Conservation (phyloP, 2,329 filamentous ascomycete species). For the Colletotrichum sp. region DNA sequence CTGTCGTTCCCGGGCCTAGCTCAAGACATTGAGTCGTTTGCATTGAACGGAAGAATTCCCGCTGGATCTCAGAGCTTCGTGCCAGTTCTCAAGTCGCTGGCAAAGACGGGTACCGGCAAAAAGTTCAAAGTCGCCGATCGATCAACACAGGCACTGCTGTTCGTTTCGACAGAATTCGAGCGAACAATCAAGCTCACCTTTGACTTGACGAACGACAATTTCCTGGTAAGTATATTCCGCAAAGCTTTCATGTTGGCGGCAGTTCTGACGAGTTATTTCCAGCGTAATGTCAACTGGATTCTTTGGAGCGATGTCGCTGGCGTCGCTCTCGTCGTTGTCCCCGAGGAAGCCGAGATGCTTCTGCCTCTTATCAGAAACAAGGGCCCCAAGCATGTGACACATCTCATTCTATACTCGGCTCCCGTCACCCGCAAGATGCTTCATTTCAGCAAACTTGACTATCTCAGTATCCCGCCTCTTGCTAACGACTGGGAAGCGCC, state of each 20-base stretch:
- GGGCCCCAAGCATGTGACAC: constrained; percentile 38
- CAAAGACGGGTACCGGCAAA: constrained; percentile 34
- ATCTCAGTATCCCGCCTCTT: constrained; percentile 55
- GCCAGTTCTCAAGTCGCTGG: constrained; percentile 46
- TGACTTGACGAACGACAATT: constrained; percentile 34
- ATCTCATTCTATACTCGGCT: constrained; percentile 63
- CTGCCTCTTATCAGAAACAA: constrained; percentile 46
- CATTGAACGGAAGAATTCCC: constrained; percentile 45
- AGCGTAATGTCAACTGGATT: constrained; percentile 64
- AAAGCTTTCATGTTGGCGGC: neutral
- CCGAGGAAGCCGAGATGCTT: constrained; percentile 66
- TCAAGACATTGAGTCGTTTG: constrained; percentile 49
- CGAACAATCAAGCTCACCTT: constrained; percentile 42
- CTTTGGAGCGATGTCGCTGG: constrained; percentile 55
- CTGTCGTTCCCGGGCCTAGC: constrained; percentile 51
- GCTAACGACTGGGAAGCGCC: constrained; percentile 47
- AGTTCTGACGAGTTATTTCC: neutral
- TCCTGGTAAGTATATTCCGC: constrained; percentile 30
- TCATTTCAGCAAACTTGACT: constrained; percentile 59
- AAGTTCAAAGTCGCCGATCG: constrained; percentile 31
- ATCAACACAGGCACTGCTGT: constrained; percentile 29
- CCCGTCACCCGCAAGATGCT: constrained; percentile 66
- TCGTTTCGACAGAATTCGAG: constrained; percentile 51
- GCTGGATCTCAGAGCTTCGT: constrained; percentile 40
- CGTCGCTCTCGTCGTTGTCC: constrained; percentile 61